phyloP scores from a whole-genome alignment of 805 yeast species.

The Cyberlindnera bimundalis region DNA sequence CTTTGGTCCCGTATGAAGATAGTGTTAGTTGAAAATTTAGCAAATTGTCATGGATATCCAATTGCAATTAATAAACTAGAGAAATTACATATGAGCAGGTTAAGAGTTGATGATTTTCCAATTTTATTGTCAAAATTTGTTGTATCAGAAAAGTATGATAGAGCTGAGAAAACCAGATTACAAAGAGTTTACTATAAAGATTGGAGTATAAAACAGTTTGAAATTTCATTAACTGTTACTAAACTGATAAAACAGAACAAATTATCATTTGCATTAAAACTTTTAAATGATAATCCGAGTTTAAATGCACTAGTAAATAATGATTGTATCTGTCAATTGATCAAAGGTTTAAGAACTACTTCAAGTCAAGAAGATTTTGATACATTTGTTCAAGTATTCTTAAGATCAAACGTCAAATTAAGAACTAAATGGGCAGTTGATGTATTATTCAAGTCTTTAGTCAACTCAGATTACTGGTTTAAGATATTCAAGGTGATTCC shows the following conservation, averaged over 20 bases:
- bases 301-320: constrained; percentile 4
- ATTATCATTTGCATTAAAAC: constrained; percentile 5
- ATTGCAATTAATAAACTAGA: constrained; percentile 11
- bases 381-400: constrained; percentile 3
- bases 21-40: constrained; percentile 12
- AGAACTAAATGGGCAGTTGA: constrained; percentile 4
- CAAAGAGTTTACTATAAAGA: constrained; percentile 3
- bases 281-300: constrained; percentile 4
- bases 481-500: constrained; percentile 9
- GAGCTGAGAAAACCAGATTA: constrained; percentile 3
- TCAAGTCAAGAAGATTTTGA: not conserved
- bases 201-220: constrained; percentile 14
- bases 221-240: constrained; percentile 13
- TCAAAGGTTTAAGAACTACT: constrained; percentile 1
- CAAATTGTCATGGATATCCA: constrained; percentile 9
- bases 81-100: not conserved
- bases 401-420: not conserved
- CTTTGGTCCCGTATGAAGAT: constrained; percentile 8
- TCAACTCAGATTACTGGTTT: constrained; percentile 18
- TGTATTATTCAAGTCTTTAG: not conserved
- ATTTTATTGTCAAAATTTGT: constrained; percentile 9
- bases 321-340: constrained; percentile 15
- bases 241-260: constrained; percentile 9
- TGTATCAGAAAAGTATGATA: constrained; percentile 10
- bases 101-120: constrained; percentile 18